Evolutionary conservation across 208 protist genomes (phyloP).

Genomic region (Leishmania arabica): DNA sequence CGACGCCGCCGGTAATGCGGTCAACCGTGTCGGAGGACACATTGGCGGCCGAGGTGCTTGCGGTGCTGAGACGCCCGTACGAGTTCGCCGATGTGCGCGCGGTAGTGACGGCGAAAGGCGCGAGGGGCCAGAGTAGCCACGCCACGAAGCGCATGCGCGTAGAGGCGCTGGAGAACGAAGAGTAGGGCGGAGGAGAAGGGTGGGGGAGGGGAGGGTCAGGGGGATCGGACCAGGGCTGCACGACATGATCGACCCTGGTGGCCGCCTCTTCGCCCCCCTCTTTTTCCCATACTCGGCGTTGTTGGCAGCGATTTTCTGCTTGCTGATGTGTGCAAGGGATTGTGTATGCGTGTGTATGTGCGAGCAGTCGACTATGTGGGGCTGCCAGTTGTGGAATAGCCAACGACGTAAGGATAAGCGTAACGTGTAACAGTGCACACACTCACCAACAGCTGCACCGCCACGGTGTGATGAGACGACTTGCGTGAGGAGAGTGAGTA

Average conservation of each 20-base stretch:
- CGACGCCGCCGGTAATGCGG: conserved; percentile 31
- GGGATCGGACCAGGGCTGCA: neutral
- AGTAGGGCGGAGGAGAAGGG: neutral
- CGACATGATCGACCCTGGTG: neutral
- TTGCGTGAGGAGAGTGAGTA: neutral
- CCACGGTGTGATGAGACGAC: neutral
- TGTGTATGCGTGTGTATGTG: neutral
- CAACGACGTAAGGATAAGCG: neutral
- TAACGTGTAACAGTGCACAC: conserved; percentile 4
- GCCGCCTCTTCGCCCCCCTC: neutral
- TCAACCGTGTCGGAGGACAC: conserved; percentile 37
- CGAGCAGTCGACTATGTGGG: neutral
- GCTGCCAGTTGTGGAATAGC: neutral
- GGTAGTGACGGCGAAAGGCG: conserved; percentile 21
- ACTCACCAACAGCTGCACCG: neutral
- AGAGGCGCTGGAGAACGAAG: conserved; percentile 38
- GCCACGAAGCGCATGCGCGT: conserved; percentile 32
- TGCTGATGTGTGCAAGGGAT: neutral
- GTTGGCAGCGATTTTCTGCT: neutral
- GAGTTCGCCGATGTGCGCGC: conserved; percentile 43
- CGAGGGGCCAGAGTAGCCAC: conserved; percentile 26
- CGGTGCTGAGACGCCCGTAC: conserved; percentile 42
- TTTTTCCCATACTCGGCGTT: neutral
- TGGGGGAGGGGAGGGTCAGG: neutral
- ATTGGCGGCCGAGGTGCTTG: conserved; percentile 42